Conservation (phyloP, 2,329 filamentous ascomycete genomes). For the Botrytis aclada region DNA sequence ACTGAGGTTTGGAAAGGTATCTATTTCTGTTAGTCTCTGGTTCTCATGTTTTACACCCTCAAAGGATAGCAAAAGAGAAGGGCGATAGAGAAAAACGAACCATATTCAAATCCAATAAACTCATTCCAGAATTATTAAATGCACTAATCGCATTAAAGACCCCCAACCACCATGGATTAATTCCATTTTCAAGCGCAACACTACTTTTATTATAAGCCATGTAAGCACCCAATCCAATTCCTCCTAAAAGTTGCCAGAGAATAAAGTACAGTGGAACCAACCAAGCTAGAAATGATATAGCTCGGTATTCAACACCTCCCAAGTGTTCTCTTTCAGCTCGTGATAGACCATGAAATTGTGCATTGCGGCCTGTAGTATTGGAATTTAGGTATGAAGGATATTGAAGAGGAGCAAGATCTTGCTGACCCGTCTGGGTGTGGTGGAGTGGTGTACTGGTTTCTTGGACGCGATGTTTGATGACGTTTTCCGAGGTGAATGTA, state of each 20-base stretch:
- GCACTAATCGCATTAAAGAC: conserved; percentile 66
- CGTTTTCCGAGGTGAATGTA: neutral
- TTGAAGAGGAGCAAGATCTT: conserved; percentile 19
- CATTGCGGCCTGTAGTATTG: conserved; percentile 47
- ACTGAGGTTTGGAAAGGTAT: conserved; percentile 43
- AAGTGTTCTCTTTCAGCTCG: conserved; percentile 54
- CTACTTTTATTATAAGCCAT: conserved; percentile 51
- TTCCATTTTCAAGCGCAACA: conserved; percentile 51
- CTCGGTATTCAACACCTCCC: conserved; percentile 62
- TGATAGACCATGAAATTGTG: conserved; percentile 53
- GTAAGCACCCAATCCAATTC: conserved; percentile 60
- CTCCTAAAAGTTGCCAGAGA: conserved; percentile 56
- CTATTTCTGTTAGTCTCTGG: conserved; percentile 22
- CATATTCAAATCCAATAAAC: conserved; percentile 64
- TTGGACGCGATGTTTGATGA: neutral
- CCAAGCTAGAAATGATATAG: conserved; percentile 56
- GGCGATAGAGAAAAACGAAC: conserved; percentile 35
- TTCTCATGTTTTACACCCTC: neutral
- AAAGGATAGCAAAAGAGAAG: neutral
- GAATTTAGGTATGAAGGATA: conserved; percentile 32
- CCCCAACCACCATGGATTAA: conserved; percentile 66
- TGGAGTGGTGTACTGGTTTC: neutral
- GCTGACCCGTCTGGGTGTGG: neutral
- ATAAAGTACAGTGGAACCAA: conserved; percentile 60
- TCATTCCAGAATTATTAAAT: conserved; percentile 72